phyloP scores from a whole-genome alignment of 202 grass and related monocot species.

The Carex sylvatica region DNA sequence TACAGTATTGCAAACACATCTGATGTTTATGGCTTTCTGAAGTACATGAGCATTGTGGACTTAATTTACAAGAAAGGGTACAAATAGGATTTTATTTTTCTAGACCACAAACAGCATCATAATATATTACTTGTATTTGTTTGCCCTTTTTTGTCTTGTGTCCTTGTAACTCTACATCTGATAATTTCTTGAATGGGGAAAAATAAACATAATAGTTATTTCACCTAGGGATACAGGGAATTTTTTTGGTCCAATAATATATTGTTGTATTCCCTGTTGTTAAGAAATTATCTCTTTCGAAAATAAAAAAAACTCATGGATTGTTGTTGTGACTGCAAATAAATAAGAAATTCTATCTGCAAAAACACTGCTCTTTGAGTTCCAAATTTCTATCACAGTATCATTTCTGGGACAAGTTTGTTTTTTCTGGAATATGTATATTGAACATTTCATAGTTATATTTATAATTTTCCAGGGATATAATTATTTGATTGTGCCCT shows the following conservation, averaged over 20 bases:
- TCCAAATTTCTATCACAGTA: neutral
- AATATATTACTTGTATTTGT: neutral
- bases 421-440: neutral
- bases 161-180: neutral
- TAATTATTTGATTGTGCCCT: constrained; percentile 17
- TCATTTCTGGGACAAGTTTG: neutral
- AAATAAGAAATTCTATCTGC: neutral
- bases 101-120: neutral
- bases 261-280: neutral
- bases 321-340: neutral
- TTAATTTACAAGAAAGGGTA: neutral
- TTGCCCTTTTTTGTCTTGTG: neutral
- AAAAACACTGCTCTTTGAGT: neutral
- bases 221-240: neutral
- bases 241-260: neutral
- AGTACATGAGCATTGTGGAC: neutral
- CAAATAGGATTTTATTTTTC: neutral
- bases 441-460: neutral
- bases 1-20: neutral
- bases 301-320: neutral
- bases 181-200: neutral
- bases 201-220: neutral
- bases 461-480: neutral
- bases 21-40: neutral
- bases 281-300: neutral